Percentiles rank a stretch among this genome's conserved stretches.
These are phyloP conservation scores for Calonectria pseudoreteaudii DNA, from an alignment of 2,329 filamentous ascomycete genomes.

Conservation along the genomic window DNA sequence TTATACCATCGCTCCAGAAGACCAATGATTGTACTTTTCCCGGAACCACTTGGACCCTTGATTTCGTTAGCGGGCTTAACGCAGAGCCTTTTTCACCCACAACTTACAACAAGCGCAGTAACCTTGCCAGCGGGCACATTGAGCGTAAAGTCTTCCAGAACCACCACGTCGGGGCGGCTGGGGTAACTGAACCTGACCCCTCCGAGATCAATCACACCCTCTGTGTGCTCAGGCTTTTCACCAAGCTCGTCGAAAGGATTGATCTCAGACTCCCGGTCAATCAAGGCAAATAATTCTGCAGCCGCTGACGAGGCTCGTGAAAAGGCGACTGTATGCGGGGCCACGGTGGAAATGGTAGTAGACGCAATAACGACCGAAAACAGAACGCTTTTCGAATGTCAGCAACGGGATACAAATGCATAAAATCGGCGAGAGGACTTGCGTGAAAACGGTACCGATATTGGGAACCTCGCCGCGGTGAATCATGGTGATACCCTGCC, in stretches of 20 bases:
- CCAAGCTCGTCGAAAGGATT: constrained; percentile 47
- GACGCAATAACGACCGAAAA: constrained; percentile 54
- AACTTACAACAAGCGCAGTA: constrained; percentile 51
- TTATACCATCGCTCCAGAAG: constrained; percentile 52
- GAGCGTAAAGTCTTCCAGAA: constrained; percentile 54
- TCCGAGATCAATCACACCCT: constrained; percentile 49
- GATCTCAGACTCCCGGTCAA: constrained; percentile 52
- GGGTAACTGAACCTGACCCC: constrained; percentile 57
- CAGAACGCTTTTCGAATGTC: constrained; percentile 45
- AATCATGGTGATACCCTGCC: constrained; percentile 56
- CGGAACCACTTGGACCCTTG: constrained; percentile 51
- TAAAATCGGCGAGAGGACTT: background rate
- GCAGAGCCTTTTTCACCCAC: no score
- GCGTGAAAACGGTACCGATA: constrained; percentile 55
- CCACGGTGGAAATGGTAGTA: constrained; percentile 49
- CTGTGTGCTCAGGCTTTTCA: constrained; percentile 38
- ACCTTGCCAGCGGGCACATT: constrained; percentile 56
- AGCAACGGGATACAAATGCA: background rate
- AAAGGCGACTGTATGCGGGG: constrained; percentile 52
- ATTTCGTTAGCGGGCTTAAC: constrained; percentile 5
- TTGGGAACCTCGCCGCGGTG: constrained; percentile 50
- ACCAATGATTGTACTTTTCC: constrained; percentile 51
- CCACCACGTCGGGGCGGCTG: constrained; percentile 51
- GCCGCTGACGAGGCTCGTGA: constrained; percentile 50
- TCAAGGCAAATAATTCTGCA: constrained; percentile 50